phyloP scores from a whole-genome alignment of 176 grass and related monocot genomes.

The Tillandsia leiboldiana region DNA sequence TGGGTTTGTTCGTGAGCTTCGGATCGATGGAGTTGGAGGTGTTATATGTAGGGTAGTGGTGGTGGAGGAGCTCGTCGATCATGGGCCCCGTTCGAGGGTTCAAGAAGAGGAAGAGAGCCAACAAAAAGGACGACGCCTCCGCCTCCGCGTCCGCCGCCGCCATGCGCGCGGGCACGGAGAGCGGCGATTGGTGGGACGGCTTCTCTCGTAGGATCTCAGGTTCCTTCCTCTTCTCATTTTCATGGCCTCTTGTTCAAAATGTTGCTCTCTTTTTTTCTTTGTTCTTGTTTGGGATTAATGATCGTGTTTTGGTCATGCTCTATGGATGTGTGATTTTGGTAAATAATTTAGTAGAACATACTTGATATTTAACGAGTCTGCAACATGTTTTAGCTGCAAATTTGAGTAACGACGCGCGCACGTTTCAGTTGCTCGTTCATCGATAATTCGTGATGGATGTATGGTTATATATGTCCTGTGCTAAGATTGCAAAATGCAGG shows the following conservation, averaged over 20 bases:
- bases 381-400: too few relatives aligned
- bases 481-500: too few relatives aligned
- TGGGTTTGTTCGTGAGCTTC: neutral
- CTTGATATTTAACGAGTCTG: too few relatives aligned
- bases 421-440: too few relatives aligned
- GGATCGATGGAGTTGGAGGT: neutral
- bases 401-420: too few relatives aligned
- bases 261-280: neutral
- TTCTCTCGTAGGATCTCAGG: constrained; percentile 74
- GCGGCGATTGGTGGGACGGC: constrained; percentile 57
- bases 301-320: neutral
- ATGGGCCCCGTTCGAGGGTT: constrained; percentile 60
- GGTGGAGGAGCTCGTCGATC: neutral
- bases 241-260: constrained; percentile 9
- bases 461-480: too few relatives aligned
- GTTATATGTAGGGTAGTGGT: constrained; percentile 13
- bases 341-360: too few relatives aligned
- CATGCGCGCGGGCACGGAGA: neutral
- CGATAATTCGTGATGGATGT: too few relatives aligned
- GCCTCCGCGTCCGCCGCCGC: constrained; percentile 24
- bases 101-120: constrained; percentile 46
- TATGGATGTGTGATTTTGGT: too few relatives aligned
- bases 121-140: constrained; percentile 17
- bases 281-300: neutral
- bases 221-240: constrained; percentile 13